phyloP scores from a whole-genome alignment of 306 rosid genomes.

The Albizia julibrissin region DNA sequence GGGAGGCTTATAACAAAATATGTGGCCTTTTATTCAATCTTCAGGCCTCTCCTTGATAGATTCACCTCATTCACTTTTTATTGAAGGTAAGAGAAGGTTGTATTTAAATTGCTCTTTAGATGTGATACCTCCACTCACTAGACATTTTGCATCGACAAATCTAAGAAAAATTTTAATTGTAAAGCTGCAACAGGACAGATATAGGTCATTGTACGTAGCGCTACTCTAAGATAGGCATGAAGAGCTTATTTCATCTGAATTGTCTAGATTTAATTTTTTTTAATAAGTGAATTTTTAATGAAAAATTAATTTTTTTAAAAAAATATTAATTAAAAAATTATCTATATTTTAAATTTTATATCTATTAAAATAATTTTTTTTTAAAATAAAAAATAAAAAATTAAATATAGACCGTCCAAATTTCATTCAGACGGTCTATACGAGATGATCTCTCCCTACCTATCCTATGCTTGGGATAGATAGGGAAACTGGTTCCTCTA shows the following conservation, averaged over 20 bases:
- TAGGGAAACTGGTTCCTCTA: background rate
- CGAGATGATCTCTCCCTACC: too few relatives aligned
- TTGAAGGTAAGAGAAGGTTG: background rate
- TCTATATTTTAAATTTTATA: too few relatives aligned
- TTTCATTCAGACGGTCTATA: too few relatives aligned
- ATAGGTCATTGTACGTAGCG: background rate
- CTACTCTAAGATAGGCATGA: background rate
- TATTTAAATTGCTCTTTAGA: background rate
- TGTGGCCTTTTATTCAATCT: background rate
- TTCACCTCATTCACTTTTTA: background rate
- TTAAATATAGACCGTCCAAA: too few relatives aligned
- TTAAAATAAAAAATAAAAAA: too few relatives aligned
- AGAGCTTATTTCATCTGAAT: too few relatives aligned
- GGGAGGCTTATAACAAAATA: background rate
- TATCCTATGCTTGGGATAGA: too few relatives aligned
- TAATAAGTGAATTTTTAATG: too few relatives aligned
- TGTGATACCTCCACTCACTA: background rate
- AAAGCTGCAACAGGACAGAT: constrained; percentile 6
- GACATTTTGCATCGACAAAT: constrained; percentile 20
- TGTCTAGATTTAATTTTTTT: too few relatives aligned
- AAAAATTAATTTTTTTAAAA: too few relatives aligned
- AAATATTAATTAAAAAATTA: too few relatives aligned
- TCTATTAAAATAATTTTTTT: too few relatives aligned
- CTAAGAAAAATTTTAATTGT: background rate
- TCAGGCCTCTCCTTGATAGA: background rate